Evolutionary conservation across 176 grass and related monocot genomes (phyloP), one percentile per base, ranked within the genome.

Genomic region (Aegilops sharonensis): DNA sequence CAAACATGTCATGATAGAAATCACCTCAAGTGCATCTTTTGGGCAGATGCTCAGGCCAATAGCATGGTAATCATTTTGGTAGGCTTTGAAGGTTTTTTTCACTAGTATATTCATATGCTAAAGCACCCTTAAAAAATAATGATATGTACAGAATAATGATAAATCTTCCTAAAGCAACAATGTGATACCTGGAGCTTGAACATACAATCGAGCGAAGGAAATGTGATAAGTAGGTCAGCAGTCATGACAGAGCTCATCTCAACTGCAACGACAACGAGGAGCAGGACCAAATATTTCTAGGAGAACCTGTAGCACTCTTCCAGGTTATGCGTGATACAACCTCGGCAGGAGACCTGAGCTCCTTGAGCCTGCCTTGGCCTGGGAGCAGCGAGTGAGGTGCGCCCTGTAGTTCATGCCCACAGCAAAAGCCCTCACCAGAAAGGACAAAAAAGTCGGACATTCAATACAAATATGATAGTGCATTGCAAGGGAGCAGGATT

Each of bases 211-310:
- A 40, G 37, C 8, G 37, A 40, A 40, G 37, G 37, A 40, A 9
- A 40, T 40, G 37, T 21, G 20, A 36, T 11, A 73, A 56, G 72
- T 11, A 73, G 3, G 57, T 13, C 30, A 13, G 8, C 8, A 40
- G 37, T 40, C 8, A 40, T 8, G 15, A 27, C 13, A 4, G 68
- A 63, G 80, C 42, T 86, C 89, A 95, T 93, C 95, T 98, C 91
- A 11, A 98, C 89, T 2, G 87, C 89, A 48, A 93, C 92, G 1
- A 98, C 91, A 4, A 89, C 95, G 30, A 98, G 89, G 20, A 98
- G 91, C 61, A 98, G 93, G 32, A 98, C 93, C 37, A 40, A 57
- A 95, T 91, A 95, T 95, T 93, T 98, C 93, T 98, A 89, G 14
- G 85, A 81, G 83, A 98, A 98, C 85, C 88, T 92, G n/a, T 95